Conservation (phyloP, 1,139 yeast species). For the Debaryomycetaceae sp. region DNA sequence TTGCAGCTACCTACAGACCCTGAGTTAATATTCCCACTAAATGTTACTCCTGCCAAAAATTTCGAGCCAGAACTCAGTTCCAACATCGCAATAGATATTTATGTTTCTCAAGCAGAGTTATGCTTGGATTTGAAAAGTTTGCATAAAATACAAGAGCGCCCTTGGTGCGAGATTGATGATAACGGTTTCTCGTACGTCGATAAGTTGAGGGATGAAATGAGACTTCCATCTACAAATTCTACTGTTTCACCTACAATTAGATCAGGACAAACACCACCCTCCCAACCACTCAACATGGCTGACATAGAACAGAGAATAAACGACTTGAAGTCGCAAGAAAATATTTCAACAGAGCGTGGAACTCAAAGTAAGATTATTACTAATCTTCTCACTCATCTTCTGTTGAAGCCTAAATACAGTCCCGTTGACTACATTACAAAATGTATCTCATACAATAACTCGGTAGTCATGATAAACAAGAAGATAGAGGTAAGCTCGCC, state of each 20-base stretch:
- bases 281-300: slow-evolving; percentile 16
- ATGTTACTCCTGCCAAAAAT: slow-evolving; percentile 20
- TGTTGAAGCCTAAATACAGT: slow-evolving; percentile 30
- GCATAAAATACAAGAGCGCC: slow-evolving; percentile 35
- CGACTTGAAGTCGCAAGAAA: slow-evolving; percentile 2
- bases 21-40: slow-evolving; percentile 36
- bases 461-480: slow-evolving; percentile 42
- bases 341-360: not conserved
- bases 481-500: slow-evolving; percentile 44
- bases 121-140: slow-evolving; percentile 43
- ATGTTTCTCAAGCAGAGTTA: slow-evolving; percentile 44
- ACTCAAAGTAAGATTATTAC: slow-evolving; percentile 14
- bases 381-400: slow-evolving; percentile 27
- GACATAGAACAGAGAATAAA: slow-evolving; percentile 18
- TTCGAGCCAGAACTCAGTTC: slow-evolving; percentile 36
- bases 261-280: slow-evolving; percentile 4
- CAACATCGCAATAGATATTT: slow-evolving; percentile 35
- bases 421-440: slow-evolving; percentile 45
- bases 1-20: slow-evolving; percentile 46
- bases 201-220: slow-evolving; percentile 41
- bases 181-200: slow-evolving; percentile 41
- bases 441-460: slow-evolving; percentile 38
- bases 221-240: slow-evolving; percentile 18
- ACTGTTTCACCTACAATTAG: slow-evolving; percentile 6
- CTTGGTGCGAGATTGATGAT: slow-evolving; percentile 40